Base-by-base conservation (phyloP, 1,284 basidiomycete genomes). In the Apiotrichum sp. region DNA sequence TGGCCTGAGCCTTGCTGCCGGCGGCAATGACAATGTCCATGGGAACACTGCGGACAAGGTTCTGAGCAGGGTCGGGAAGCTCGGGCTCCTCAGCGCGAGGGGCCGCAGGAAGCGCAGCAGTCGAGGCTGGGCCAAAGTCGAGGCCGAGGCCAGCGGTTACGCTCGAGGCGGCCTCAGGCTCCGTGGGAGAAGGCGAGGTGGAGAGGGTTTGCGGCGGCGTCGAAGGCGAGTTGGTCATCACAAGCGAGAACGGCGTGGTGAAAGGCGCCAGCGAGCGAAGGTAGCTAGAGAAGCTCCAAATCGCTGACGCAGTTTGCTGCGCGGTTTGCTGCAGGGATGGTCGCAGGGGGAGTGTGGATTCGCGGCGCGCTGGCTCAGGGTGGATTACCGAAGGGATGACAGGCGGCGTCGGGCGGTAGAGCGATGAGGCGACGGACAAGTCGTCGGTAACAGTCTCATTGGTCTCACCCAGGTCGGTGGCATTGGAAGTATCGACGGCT, bases 251-350 rank as follows among this genome's bases (percentile, higher is more conserved):
- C 4, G 56, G 47, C 0, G 50, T 34, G 2, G 67, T 57, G 47
- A 74, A 71, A 0, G 71, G 73, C 1, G 71, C 50, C 14, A 74
- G 65, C 9, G 69, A 72, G 9, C 68, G 63, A 3, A 74, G 49
- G 51, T 72, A 73, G 33, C 51, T 58, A 3, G 68, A 68, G 2
- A 72, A 46, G 52, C 62, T 73, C 70, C 70, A 72, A 8, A 74
- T 59, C 0, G 68, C 68, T 6, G 63, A 60, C 6, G 67, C 65
- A 22, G 22, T 22, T 22, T 22, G 22, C 22, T 22, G 22, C 1
- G 69, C 65, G 1, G 69, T 67, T 6, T 58, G 57, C 9, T 62
- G 59, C 35, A 73, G 65, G 16, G 53, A 34, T 3, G 68, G 67
- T 32, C 66, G 66, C 22, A 63, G 57, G 7, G 65, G 64, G 3